Evolutionary conservation across 208 protist species (phyloP).

Genomic region (Leishmania lainsoni): DNA sequence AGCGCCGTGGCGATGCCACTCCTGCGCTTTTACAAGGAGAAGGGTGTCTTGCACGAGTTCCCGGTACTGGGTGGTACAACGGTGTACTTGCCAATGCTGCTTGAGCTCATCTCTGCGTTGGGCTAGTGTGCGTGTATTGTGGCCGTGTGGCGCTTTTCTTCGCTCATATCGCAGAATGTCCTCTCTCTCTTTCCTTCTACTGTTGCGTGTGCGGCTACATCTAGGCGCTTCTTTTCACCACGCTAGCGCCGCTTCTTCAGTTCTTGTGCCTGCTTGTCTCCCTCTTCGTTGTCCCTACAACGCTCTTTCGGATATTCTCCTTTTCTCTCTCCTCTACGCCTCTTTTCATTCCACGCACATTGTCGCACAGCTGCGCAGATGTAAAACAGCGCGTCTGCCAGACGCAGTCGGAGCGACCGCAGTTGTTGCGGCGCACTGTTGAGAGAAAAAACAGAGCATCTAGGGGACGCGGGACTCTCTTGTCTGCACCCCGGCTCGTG

Average conservation of each 20-base stretch:
- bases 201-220: not conserved
- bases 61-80: constrained; percentile 68
- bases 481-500: not conserved
- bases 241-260: not conserved
- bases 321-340: not conserved
- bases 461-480: not conserved
- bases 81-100: constrained; percentile 66
- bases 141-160: not conserved
- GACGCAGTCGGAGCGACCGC: not conserved
- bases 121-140: not conserved
- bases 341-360: not conserved
- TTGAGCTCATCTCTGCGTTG: constrained; percentile 55
- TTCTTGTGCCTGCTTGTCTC: not conserved
- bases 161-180: not conserved
- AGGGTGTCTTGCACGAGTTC: constrained; percentile 68
- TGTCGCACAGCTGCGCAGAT: not conserved
- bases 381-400: not conserved
- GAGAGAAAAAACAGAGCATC: not conserved
- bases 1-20: constrained; percentile 55
- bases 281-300: not conserved
- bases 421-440: not conserved
- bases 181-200: not conserved
- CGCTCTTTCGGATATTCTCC: not conserved
- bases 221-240: not conserved
- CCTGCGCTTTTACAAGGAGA: constrained; percentile 62